Conservation (phyloP, 495 filamentous ascomycete genomes). For the Aspergillus coremiiformis region DNA sequence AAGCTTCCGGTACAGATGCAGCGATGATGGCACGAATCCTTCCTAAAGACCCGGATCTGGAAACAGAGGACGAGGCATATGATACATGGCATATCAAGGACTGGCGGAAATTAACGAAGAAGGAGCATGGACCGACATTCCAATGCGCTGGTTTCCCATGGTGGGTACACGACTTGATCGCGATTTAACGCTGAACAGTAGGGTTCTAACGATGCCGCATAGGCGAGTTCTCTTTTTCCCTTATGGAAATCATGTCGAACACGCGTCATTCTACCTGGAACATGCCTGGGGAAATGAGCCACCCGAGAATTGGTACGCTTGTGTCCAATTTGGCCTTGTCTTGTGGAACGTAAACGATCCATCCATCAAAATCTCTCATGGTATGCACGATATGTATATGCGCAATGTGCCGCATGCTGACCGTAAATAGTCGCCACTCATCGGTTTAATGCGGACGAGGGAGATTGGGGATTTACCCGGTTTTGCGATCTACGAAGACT, state of each 20-base stretch:
- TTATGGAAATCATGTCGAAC: constrained; percentile 85
- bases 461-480: constrained; percentile 97
- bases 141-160: constrained; percentile 82
- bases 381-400: constrained; percentile 26
- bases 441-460: constrained; percentile 89
- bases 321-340: constrained; percentile 90
- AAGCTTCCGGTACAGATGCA: constrained; percentile 48
- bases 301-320: constrained; percentile 89
- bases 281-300: constrained; percentile 71
- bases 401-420: constrained; percentile 11
- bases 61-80: constrained; percentile 58
- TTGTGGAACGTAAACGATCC: constrained; percentile 91
- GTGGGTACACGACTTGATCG: constrained; percentile 38
- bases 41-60: constrained; percentile 64
- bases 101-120: constrained; percentile 66
- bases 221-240: constrained; percentile 96
- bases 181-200: background rate
- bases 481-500: constrained; percentile 81
- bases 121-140: constrained; percentile 83
- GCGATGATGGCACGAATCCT: constrained; percentile 78
- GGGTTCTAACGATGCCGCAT: background rate
- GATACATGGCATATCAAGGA: constrained; percentile 80
- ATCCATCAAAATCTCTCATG: constrained; percentile 61
- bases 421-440: constrained; percentile 58
- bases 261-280: constrained; percentile 92